These are phyloP conservation scores for Miamiensis avidus DNA, from an alignment of 169 alveolate genomes.

Conservation along the genomic window DNA sequence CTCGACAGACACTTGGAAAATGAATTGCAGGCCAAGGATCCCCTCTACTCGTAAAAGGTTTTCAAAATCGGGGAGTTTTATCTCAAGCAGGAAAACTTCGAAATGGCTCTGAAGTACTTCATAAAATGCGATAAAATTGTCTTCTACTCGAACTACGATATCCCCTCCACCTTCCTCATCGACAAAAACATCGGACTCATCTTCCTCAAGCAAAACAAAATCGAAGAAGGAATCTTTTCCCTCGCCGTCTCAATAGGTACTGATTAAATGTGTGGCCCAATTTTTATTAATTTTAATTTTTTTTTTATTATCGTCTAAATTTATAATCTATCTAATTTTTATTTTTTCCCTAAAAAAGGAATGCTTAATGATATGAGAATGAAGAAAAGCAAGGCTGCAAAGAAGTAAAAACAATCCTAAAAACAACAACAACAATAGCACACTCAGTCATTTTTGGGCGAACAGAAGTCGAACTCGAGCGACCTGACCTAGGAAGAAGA, in stretches of 20 bases:
- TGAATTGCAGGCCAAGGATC: neutral
- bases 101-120: neutral
- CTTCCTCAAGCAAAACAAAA: too few relatives aligned
- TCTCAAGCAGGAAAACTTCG: neutral
- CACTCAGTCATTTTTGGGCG: too few relatives aligned
- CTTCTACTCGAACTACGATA: neutral
- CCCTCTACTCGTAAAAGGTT: neutral
- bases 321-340: too few relatives aligned
- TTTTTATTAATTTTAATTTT: too few relatives aligned
- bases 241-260: neutral
- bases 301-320: too few relatives aligned
- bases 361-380: too few relatives aligned
- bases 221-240: neutral
- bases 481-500: too few relatives aligned
- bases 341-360: too few relatives aligned
- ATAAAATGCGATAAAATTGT: neutral
- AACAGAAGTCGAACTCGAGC: too few relatives aligned
- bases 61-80: neutral
- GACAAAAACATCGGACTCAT: neutral
- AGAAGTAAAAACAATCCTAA: too few relatives aligned
- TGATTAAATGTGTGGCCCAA: neutral
- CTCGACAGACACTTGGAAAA: neutral
- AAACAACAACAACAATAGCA: too few relatives aligned
- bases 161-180: neutral
- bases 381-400: too few relatives aligned